Evolutionary conservation across 2,329 filamentous ascomycete species (phyloP).

Genomic region (Neofusicoccum laricinum): DNA sequence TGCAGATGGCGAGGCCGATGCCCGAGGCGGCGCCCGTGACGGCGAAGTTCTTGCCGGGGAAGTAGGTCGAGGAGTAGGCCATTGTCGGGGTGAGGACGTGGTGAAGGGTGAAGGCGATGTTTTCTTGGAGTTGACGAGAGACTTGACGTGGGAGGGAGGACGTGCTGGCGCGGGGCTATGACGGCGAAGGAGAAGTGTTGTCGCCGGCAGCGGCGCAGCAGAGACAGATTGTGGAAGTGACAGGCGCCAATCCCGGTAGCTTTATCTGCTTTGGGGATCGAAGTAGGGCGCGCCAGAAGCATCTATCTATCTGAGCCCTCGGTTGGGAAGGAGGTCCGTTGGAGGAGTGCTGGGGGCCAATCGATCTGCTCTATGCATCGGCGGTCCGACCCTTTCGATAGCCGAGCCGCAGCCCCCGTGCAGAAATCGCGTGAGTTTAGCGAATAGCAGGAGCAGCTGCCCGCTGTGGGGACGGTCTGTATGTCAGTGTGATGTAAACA

Average conservation of each 20-base stretch:
- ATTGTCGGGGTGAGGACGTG: background rate
- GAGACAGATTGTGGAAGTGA: no score
- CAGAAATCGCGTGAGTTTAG: background rate
- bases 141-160: background rate
- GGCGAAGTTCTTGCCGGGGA: slow-evolving; percentile 30
- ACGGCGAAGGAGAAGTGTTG: background rate
- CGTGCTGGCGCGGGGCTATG: background rate
- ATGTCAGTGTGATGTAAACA: no score
- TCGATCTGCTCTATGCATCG: background rate
- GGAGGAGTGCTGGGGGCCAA: background rate
- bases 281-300: background rate
- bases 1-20: slow-evolving; percentile 22
- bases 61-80: background rate
- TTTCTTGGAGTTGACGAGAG: background rate
- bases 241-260: no score
- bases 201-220: no score
- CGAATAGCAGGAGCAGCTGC: no score
- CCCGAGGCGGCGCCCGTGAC: slow-evolving; percentile 33
- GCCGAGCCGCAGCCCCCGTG: background rate
- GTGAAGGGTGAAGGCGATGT: background rate
- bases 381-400: background rate
- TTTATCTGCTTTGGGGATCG: no score
- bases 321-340: background rate
- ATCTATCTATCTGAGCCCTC: background rate
- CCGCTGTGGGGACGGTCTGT: no score